A percentile compares a stretch with the other conserved stretches of the same genome.
These are phyloP conservation scores for Gentiana macrophylla DNA, from an alignment of 257 asterid species.

Conservation along the genomic window DNA sequence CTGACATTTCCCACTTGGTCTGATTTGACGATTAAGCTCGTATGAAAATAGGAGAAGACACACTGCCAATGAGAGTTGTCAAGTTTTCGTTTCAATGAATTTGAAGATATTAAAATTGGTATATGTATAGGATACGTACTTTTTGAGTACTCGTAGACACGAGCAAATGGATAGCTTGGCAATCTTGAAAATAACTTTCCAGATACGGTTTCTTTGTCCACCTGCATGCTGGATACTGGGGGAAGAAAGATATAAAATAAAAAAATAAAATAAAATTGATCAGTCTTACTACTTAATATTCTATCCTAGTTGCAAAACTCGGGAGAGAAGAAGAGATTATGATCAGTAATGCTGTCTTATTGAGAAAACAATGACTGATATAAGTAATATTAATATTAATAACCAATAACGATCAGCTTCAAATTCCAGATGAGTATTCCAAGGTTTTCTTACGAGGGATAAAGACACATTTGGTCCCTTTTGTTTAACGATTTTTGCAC, in stretches of 20 bases:
- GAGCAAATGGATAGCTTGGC: constrained; percentile 54
- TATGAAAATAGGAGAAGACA: constrained; percentile 68
- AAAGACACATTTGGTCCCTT: too few relatives aligned
- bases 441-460: too few relatives aligned
- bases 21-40: constrained; percentile 71
- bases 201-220: constrained; percentile 42
- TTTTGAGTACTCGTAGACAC: constrained; percentile 74
- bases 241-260: neutral
- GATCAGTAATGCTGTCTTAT: too few relatives aligned
- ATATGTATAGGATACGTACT: constrained; percentile 30
- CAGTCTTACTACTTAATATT: neutral
- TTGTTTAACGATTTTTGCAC: too few relatives aligned
- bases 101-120: constrained; percentile 7
- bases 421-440: too few relatives aligned
- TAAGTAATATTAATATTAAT: too few relatives aligned
- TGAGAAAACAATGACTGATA: neutral
- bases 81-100: constrained; percentile 16
- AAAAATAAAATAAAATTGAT: neutral
- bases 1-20: constrained; percentile 34
- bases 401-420: too few relatives aligned
- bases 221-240: constrained; percentile 42
- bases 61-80: constrained; percentile 33
- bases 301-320: neutral
- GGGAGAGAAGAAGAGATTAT: too few relatives aligned
- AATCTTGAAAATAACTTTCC: constrained; percentile 39